A percentile compares a stretch with the other conserved stretches of the same genome.
These are phyloP conservation scores for Excoecaria agallocha DNA, from an alignment of 345 rosid genomes.

Conservation along the genomic window DNA sequence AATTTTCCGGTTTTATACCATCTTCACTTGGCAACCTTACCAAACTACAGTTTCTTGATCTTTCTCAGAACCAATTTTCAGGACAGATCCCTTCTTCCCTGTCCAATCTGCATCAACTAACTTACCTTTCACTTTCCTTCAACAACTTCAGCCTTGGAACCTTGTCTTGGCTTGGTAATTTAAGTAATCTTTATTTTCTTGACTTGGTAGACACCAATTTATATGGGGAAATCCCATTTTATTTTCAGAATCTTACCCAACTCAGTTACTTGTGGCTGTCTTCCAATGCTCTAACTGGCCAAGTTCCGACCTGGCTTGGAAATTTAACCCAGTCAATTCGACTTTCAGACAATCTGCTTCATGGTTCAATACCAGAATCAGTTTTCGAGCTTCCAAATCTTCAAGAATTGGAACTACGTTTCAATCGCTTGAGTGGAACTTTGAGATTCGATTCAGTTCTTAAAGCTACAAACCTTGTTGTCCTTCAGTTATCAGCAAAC, in stretches of 20 bases:
- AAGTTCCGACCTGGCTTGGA: constrained; percentile 9
- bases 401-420: background rate
- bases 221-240: background rate
- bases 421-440: constrained; percentile 20
- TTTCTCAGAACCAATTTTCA: constrained; percentile 12
- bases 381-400: constrained; percentile 18
- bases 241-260: background rate
- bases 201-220: background rate
- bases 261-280: background rate
- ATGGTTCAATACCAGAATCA: constrained; percentile 22
- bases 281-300: background rate
- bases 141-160: constrained; percentile 7
- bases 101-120: constrained; percentile 8
- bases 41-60: constrained; percentile 6
- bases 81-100: constrained; percentile 18
- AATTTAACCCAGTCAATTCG: constrained; percentile 6
- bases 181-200: background rate
- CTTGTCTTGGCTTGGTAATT: background rate
- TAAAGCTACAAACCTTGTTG: background rate
- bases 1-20: constrained; percentile 15
- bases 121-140: background rate
- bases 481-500: constrained; percentile 2
- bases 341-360: constrained; percentile 5
- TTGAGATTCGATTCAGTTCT: constrained; percentile 13
- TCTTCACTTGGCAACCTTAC: constrained; percentile 11